Percentiles rank a stretch among this genome's conserved stretches.
Evolutionary conservation across 1,284 basidiomycete genomes (phyloP).

Genomic region (Sanguinoderma infundibulare): DNA sequence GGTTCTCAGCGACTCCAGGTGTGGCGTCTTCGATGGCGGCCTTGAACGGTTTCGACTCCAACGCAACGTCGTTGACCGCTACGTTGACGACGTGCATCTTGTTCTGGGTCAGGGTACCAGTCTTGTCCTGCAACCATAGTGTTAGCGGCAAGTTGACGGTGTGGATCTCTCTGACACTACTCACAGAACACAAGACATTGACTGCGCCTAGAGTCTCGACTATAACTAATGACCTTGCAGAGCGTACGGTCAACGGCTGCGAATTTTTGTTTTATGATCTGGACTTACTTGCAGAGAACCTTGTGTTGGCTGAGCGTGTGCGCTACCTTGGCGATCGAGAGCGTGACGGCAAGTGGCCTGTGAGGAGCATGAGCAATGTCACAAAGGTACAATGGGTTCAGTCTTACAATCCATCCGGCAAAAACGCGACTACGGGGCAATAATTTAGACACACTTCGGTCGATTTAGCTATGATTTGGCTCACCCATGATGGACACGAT

Average conservation of each 20-base stretch:
- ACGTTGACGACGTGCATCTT: conserved; percentile 45
- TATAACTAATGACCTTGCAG: conserved; percentile 24
- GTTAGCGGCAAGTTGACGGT: background rate
- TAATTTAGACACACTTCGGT: background rate
- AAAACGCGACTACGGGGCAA: conserved; percentile 50
- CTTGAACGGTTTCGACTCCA: conserved; percentile 29
- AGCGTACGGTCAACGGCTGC: background rate
- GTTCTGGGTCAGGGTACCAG: conserved; percentile 57
- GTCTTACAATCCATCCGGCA: conserved; percentile 50
- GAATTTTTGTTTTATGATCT: background rate
- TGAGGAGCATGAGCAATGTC: background rate
- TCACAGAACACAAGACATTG: conserved; percentile 43
- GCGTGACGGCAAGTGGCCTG: conserved; percentile 48
- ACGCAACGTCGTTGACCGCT: conserved; percentile 46
- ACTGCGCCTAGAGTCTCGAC: conserved; percentile 56
- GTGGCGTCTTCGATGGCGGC: conserved; percentile 4
- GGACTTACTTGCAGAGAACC: conserved; percentile 56
- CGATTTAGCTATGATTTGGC: background rate
- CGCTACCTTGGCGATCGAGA: conserved; percentile 51
- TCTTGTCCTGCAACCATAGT: conserved; percentile 37
- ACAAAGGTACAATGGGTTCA: too few species aligned
- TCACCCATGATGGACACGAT: conserved; percentile 54
- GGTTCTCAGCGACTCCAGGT: conserved; percentile 17
- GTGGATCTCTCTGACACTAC: conserved; percentile 16
- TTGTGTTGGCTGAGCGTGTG: conserved; percentile 56